Base-by-base conservation (phyloP, 75 land plant species). In the Sequoia sempervirens region DNA sequence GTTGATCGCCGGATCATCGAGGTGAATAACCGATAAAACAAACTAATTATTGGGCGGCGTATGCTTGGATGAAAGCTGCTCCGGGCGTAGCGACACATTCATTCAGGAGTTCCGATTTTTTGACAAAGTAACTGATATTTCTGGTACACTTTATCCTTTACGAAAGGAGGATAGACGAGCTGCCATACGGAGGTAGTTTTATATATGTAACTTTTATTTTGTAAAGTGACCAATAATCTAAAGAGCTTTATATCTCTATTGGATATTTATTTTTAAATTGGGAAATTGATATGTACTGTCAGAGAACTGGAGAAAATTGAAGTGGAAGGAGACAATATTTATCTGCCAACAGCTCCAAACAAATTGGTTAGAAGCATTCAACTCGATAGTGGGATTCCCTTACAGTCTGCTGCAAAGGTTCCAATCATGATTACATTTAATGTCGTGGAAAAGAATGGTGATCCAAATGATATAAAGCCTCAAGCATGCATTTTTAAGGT, bases 401-500 rank as follows among this genome's bases (percentile, higher is more conserved):
- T 97, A 43, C 99, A 97, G 50, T 97, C 99, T 32, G 99, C 99
- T 11, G 98, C 99, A 32, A 97, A 97, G 85, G 99, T 97, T 85
- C 99, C 99, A 34, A 97, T 97, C n/a, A 96, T 97, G 99, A 91
- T 97, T 74, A 97, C 99, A 84, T 97, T 97, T 88, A 88, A 97
- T 87, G 99, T 97, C 79, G 93, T 94, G 15, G 99, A 97, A 86
- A 90, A 90, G 72, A 87, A 94, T 84, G 98, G 97, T 23, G 90
- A 96, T 82, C 86, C 76, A 1, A 84, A 84, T 23, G 86, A 94
- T 30, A 74, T 93, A 79, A 94, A 88, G 84, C 96, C 93, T 46
- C 96, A 97, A 84, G 99, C 99, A 80, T 97, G 98, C 88, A 97
- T 97, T 75, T 97, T 97, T 83, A 97, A 97, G 98, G 99, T 97